These are phyloP conservation scores for Naganishia liquefaciens DNA, from an alignment of 1,284 basidiomycete species.

Conservation along the genomic window DNA sequence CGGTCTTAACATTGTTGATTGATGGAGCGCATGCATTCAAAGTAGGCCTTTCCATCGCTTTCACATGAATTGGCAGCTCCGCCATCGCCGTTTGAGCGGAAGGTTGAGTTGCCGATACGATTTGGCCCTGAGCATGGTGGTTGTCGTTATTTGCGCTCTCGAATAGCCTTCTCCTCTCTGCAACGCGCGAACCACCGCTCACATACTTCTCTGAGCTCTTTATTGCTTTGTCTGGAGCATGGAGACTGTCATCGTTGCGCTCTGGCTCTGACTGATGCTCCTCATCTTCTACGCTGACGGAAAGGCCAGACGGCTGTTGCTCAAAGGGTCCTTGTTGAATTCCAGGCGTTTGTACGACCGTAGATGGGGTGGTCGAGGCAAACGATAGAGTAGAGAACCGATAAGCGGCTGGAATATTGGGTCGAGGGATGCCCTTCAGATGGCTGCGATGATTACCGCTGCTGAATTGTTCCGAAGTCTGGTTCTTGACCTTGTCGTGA, in stretches of 20 bases:
- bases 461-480: background rate
- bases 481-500: background rate
- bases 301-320: background rate
- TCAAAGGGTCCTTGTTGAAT: background rate
- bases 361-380: slow-evolving; percentile 6
- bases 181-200: background rate
- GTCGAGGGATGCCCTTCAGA: background rate
- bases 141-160: background rate
- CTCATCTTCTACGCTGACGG: slow-evolving; percentile 26
- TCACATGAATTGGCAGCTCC: background rate
- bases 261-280: background rate
- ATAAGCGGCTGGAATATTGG: background rate
- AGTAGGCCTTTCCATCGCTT: background rate
- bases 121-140: background rate
- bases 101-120: background rate
- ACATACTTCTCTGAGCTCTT: no score
- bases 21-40: background rate
- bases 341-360: slow-evolving; percentile 5
- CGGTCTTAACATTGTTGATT: background rate
- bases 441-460: background rate
- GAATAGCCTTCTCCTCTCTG: slow-evolving; percentile 7
- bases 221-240: no score
- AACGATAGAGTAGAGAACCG: slow-evolving; percentile 2
- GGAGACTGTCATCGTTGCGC: background rate
- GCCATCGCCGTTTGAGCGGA: background rate